phyloP scores from a whole-genome alignment of 371 early-diverging fungal genomes.

The Apophysomyces trapeziformis region DNA sequence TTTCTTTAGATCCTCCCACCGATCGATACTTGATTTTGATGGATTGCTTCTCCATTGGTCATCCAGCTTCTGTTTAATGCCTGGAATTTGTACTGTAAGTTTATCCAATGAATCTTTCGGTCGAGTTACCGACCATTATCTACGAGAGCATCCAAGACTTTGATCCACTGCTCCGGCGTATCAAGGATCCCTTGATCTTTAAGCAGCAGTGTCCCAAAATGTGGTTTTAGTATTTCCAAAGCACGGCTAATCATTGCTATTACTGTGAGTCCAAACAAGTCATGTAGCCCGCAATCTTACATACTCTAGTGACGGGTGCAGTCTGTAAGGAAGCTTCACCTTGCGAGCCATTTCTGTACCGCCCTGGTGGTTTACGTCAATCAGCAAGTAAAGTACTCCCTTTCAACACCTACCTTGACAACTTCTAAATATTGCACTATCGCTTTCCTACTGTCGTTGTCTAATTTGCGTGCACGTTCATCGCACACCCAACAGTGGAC shows the following conservation, averaged over 20 bases:
- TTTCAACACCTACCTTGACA: slow-evolving; percentile 62
- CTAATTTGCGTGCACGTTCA: slow-evolving; percentile 79
- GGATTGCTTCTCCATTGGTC: slow-evolving; percentile 55
- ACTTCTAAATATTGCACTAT: slow-evolving; percentile 88
- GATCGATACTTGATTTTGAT: slow-evolving; percentile 48
- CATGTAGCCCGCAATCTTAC: neutral
- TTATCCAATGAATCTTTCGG: no score
- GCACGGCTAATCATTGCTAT: slow-evolving; percentile 55
- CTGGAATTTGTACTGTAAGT: slow-evolving; percentile 14
- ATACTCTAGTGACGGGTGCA: slow-evolving; percentile 74
- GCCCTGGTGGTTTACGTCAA: slow-evolving; percentile 49
- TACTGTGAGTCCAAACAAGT: neutral
- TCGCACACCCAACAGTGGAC: slow-evolving; percentile 99
- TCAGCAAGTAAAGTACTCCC: neutral
- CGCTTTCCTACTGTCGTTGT: slow-evolving; percentile 79
- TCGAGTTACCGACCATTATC: slow-evolving; percentile 57
- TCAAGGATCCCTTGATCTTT: slow-evolving; percentile 74
- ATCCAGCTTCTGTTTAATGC: slow-evolving; percentile 50
- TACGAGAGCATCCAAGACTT: slow-evolving; percentile 74
- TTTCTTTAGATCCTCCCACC: slow-evolving; percentile 59
- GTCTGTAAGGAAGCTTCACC: slow-evolving; percentile 60
- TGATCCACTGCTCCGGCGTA: slow-evolving; percentile 66
- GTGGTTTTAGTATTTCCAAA: slow-evolving; percentile 56
- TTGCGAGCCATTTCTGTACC: slow-evolving; percentile 74
- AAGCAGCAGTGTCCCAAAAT: slow-evolving; percentile 73